These are phyloP conservation scores for Camillea tinctor DNA, from an alignment of 2,329 filamentous ascomycete genomes.

Conservation along the genomic window DNA sequence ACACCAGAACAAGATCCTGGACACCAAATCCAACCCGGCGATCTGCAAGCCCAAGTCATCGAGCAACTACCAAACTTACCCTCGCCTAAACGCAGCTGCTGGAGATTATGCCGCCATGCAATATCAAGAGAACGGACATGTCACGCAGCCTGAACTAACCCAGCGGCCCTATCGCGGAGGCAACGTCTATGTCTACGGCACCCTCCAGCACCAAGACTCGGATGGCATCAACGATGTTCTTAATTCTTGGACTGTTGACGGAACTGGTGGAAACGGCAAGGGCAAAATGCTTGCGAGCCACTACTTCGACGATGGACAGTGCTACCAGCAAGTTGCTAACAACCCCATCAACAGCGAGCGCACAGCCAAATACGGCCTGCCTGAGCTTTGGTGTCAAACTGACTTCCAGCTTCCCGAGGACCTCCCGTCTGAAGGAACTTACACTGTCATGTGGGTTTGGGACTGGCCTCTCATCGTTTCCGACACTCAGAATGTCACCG, in stretches of 20 bases:
- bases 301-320: constrained; percentile 87
- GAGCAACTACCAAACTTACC: constrained; percentile 54
- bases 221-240: constrained; percentile 54
- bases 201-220: constrained; percentile 50
- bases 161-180: constrained; percentile 60
- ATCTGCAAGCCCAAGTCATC: constrained; percentile 65
- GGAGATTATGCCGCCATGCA: constrained; percentile 66
- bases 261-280: constrained; percentile 75
- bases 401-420: constrained; percentile 73
- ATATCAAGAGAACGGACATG: constrained; percentile 76
- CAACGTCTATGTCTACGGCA: constrained; percentile 74
- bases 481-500: constrained; percentile 45
- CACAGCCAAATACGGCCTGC: constrained; percentile 53
- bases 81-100: constrained; percentile 55
- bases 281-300: constrained; percentile 75
- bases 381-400: constrained; percentile 75
- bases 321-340: constrained; percentile 63
- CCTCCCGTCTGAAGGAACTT: constrained; percentile 59
- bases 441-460: constrained; percentile 96
- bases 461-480: constrained; percentile 71
- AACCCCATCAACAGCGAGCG: constrained; percentile 57
- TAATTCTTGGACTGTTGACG: constrained; percentile 73
- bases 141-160: constrained; percentile 60
- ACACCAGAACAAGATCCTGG: constrained; percentile 58
- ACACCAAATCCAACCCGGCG: constrained; percentile 44